A percentile compares a stretch with the other conserved stretches of the same genome.
phyloP scores from a whole-genome alignment of 225 moss, liverwort and hornwort genomes.

The Pseudoscleropodium purum region DNA sequence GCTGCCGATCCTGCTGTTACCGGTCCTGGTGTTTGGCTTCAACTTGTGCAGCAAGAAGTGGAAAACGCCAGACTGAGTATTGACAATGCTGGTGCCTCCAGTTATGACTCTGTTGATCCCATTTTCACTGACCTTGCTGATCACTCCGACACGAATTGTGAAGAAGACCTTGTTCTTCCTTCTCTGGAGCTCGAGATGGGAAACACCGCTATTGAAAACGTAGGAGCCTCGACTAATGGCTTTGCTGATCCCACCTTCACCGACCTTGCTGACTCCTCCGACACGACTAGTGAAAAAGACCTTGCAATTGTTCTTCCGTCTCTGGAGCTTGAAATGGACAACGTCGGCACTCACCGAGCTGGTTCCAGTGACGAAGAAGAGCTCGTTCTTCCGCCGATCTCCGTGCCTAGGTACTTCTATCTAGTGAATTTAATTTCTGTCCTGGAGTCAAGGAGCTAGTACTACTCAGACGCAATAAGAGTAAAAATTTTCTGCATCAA shows the following conservation, averaged over 20 bases:
- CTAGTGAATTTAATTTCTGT: not conserved
- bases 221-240: not conserved
- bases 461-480: not conserved
- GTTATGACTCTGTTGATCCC: not conserved
- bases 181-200: not conserved
- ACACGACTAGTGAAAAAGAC: not conserved
- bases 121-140: not conserved
- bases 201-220: not conserved
- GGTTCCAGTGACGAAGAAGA: not conserved
- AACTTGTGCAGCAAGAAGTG: not conserved
- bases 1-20: not conserved
- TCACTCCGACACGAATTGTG: not conserved
- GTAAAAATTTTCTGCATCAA: not conserved
- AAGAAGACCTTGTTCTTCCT: not conserved
- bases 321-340: not conserved
- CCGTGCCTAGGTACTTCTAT: not conserved
- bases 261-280: not conserved
- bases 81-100: not conserved
- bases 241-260: not conserved
- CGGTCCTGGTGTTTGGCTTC: not conserved
- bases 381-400: not conserved
- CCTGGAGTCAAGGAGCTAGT: too few relatives aligned
- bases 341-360: too few relatives aligned
- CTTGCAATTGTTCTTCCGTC: not conserved
- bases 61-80: not conserved